Percentiles rank a stretch among this genome's conserved stretches.
These are phyloP conservation scores for Omphalotus olearius DNA, from an alignment of 1,284 basidiomycete species.

Conservation along the genomic window DNA sequence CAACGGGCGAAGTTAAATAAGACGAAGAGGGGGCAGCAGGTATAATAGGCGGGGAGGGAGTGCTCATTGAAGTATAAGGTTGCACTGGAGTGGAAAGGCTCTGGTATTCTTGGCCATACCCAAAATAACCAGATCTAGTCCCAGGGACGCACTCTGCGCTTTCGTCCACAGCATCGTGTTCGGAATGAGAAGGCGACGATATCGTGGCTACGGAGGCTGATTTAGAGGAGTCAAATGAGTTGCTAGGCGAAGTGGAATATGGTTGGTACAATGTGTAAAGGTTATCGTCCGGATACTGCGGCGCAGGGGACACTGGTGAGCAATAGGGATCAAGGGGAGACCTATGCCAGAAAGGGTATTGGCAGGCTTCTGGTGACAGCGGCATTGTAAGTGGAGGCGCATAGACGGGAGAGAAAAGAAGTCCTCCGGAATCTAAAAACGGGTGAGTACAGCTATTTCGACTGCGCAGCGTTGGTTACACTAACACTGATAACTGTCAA, in stretches of 20 bases:
- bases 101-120: no score
- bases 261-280: background rate
- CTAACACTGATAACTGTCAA: no score
- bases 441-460: background rate
- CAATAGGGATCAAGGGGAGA: background rate
- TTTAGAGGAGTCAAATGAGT: background rate
- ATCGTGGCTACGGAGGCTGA: background rate
- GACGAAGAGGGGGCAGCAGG: background rate
- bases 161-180: no score
- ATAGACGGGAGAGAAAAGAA: background rate
- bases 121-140: no score
- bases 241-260: background rate
- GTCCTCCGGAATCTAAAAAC: background rate
- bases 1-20: background rate
- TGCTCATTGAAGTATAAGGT: no score
- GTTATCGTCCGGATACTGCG: background rate
- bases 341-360: conserved; percentile 3
- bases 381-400: background rate
- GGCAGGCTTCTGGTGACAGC: background rate
- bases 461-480: no score
- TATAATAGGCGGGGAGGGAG: no score
- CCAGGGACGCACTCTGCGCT: no score
- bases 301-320: background rate
- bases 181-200: background rate
- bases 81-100: no score